Evolutionary conservation across 768 basidiomycete genomes (phyloP).

Genomic region (Leucocoprinus birnbaumii): DNA sequence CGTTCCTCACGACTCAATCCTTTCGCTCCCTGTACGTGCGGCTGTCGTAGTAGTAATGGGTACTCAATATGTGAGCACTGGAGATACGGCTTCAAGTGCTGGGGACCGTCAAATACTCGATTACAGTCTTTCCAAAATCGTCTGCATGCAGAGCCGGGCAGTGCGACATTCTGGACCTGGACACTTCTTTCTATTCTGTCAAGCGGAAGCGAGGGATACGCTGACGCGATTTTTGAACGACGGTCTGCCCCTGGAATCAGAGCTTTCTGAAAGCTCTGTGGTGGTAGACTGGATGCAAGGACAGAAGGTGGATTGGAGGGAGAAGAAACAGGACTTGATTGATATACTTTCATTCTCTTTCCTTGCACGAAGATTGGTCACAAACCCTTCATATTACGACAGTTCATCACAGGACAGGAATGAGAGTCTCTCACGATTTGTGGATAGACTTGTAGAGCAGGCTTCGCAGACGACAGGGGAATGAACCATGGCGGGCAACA

Average conservation of each 20-base stretch:
- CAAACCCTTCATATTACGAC: constrained; percentile 88
- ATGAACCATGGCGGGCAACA: background rate
- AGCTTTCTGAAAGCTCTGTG: constrained; percentile 48
- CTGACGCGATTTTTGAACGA: constrained; percentile 83
- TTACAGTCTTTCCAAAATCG: constrained; percentile 78
- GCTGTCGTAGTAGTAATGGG: constrained; percentile 86
- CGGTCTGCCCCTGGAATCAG: constrained; percentile 88
- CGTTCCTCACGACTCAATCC: constrained; percentile 80
- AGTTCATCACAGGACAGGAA: constrained; percentile 39
- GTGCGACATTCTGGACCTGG: constrained; percentile 59
- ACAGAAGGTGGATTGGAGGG: constrained; percentile 13
- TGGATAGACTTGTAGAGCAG: constrained; percentile 46
- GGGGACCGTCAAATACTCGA: constrained; percentile 70
- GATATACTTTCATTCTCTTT: constrained; percentile 83
- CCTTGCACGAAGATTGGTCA: constrained; percentile 63
- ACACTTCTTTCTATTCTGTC: constrained; percentile 85
- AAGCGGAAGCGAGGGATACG: constrained; percentile 78
- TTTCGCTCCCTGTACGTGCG: constrained; percentile 86
- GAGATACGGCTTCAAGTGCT: constrained; percentile 29
- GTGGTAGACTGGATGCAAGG: constrained; percentile 32
- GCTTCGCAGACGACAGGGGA: constrained; percentile 7
- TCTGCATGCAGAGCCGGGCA: constrained; percentile 90
- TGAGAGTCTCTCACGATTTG: constrained; percentile 65
- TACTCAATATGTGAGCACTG: constrained; percentile 72
- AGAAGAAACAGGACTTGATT: constrained; percentile 61